Evolutionary conservation across 78 protist species (phyloP), one percentile per base, ranked within the genome.

Genomic region (Reticulomyxa filosa): DNA sequence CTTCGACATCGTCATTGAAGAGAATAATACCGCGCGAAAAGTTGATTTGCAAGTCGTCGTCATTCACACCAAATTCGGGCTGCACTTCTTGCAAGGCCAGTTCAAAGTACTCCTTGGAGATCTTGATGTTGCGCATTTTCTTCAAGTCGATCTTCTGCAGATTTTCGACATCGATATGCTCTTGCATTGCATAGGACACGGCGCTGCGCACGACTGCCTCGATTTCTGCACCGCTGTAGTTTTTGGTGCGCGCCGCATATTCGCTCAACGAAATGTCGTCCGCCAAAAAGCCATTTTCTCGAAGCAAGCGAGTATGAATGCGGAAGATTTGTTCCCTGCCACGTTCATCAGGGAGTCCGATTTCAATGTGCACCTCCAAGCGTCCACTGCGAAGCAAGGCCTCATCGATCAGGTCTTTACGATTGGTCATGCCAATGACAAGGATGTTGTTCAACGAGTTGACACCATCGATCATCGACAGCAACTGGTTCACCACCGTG

Each of bases 361-460:
- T 86, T 55, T 94, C 97, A 7, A 94, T 72, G 51, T 74, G 79
- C 53, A 39, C 57, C 63, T 95, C 99, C 13, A 95, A 57, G 26
- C 99, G 84, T 37, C 99, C 99, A 8, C 96, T 85, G 75, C 99
- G 80, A 25, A 90, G 77, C 22, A 95, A 78, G 30, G 99, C 99
- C 38, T 84, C 95, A 72, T 95, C 99, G 32, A 95, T 82, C 87
- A 95, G 63, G 73, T 95, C 99, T 38, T 56, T 53, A 25, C 74
- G 30, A 70, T 95, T 95, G 33, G 99, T 95, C 99, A 95, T 95
- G 42, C 97, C 99, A 42, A 95, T 88, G 46, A 95, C 38, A 11
- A 95, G 81, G 57, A 95, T 84, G 85, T 95, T 95, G 88, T 95
- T 88, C 27, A 91, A 84, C 10, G 90, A 32, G 29, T 92, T 85